Evolutionary conservation across 768 basidiomycete genomes (phyloP).

Genomic region (Auricularia heimuer): DNA sequence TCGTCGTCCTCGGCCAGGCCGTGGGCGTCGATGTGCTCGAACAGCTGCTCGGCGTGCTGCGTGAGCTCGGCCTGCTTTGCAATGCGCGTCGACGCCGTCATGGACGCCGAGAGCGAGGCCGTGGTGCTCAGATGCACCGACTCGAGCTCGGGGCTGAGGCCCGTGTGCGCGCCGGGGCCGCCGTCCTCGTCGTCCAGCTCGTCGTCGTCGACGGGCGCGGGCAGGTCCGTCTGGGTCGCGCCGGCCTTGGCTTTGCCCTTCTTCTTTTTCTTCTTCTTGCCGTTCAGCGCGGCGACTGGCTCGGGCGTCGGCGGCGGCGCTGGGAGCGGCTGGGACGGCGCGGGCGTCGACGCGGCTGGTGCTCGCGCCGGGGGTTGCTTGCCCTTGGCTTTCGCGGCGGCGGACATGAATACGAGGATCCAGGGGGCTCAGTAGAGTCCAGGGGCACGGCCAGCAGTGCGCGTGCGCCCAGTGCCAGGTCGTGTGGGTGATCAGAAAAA

Average conservation of each 20-base stretch:
- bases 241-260: constrained; percentile 38
- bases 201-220: constrained; percentile 8
- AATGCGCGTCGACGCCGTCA: constrained; percentile 20
- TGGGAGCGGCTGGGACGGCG: not conserved
- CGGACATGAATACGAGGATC: too few relatives aligned
- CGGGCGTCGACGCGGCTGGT: too few relatives aligned
- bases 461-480: too few relatives aligned
- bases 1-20: constrained; percentile 33
- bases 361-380: too few relatives aligned
- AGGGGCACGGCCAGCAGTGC: too few relatives aligned
- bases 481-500: too few relatives aligned
- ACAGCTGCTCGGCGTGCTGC: constrained; percentile 50
- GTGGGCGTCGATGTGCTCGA: constrained; percentile 53
- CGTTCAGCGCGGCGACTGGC: constrained; percentile 7
- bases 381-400: too few relatives aligned
- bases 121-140: constrained; percentile 39
- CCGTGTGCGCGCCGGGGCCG: constrained; percentile 20
- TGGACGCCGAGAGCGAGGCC: constrained; percentile 31
- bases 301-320: not conserved
- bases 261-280: constrained; percentile 30
- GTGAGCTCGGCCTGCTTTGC: constrained; percentile 25
- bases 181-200: constrained; percentile 21
- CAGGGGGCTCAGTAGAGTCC: too few relatives aligned
- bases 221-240: constrained; percentile 8
- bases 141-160: constrained; percentile 38